These are phyloP conservation scores for Grigorovia yakushimaensis DNA, from an alignment of 805 yeast species.

Conservation along the genomic window DNA sequence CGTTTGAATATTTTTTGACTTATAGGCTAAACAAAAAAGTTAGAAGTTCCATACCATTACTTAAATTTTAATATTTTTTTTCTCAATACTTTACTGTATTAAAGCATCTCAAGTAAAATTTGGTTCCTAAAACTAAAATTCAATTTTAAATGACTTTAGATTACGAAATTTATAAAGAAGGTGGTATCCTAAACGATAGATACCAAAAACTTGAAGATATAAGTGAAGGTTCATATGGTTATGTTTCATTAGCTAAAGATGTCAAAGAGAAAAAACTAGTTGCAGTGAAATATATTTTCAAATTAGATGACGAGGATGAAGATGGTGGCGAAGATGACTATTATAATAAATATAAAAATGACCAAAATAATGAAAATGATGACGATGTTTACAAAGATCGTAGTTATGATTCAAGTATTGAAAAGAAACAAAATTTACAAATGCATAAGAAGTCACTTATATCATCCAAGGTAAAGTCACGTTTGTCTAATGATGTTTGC, in stretches of 20 bases:
- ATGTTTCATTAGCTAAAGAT: slow-evolving; percentile 82
- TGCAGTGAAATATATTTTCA: slow-evolving; percentile 79
- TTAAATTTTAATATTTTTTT: too few relatives aligned
- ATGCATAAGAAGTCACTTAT: slow-evolving; percentile 28
- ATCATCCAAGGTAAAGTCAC: slow-evolving; percentile 26
- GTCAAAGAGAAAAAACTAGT: slow-evolving; percentile 41
- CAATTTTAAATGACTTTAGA: slow-evolving; percentile 12
- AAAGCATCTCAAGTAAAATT: too few relatives aligned
- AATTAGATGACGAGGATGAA: slow-evolving; percentile 34
- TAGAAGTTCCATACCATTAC: too few relatives aligned
- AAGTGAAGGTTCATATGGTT: slow-evolving; percentile 90
- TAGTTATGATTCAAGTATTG: slow-evolving; percentile 11
- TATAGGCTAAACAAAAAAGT: too few relatives aligned
- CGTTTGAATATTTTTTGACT: too few relatives aligned
- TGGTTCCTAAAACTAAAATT: too few relatives aligned
- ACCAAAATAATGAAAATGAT: slow-evolving; percentile 7
- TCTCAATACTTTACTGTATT: too few relatives aligned
- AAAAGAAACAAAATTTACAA: slow-evolving; percentile 17
- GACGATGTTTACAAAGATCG: slow-evolving; percentile 7
- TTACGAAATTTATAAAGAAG: slow-evolving; percentile 35
- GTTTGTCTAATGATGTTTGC: slow-evolving; percentile 34
- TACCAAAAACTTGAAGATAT: slow-evolving; percentile 65
- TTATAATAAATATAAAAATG: neutral
- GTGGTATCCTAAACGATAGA: slow-evolving; percentile 46
- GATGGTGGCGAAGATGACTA: slow-evolving; percentile 8